Base-by-base conservation (phyloP, 768 basidiomycete genomes). In the Lepiota subincarnata region DNA sequence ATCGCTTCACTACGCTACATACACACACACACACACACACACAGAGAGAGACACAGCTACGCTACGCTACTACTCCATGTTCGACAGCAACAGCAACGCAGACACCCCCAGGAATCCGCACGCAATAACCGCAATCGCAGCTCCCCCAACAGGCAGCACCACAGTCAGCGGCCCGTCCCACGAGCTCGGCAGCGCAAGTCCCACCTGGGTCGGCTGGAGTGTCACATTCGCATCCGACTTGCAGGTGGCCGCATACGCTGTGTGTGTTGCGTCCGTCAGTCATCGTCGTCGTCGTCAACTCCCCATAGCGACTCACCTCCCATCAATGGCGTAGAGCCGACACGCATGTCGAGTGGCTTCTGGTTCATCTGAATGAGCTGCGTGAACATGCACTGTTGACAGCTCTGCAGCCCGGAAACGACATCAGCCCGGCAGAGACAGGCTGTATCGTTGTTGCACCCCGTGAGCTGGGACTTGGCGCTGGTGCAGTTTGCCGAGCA, bases 371-470 rank as follows among this genome's bases (percentile, higher is more conserved):
- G 60, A 57, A 91, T 76, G 22, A 88, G 68, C 53, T 70, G 69
- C 38, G 67, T 64, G 62, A 86, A 83, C 75, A 86, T 78, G 72
- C 87, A 90, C 60, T 83, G 80, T 65, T 90, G 78, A 68, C 87
- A 87, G 31, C 60, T 46, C 1, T 73, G 67, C 51, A 90, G 66
- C 1, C 68, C 58, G 0, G 64, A 53, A 28, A 81, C 72, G 2
- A 77, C 77, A 6, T 55, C 62, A 12, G 67, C 55, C 14, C 55
- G 60, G 72, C 88, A 90, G 20, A 87, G 72, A 64, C 87, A 89
- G 16, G 57, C 55, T 31, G 77, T 66, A 57, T 80, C 69, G 50
- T 72, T 63, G 14, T 64, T 64, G 66, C 87, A 87, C 19, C 60
- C 66, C 62, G 74, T 55, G 37, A 73, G 57, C 20, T 22, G 55